These are phyloP conservation scores for Fusarium sublunatum DNA, from an alignment of 2,329 filamentous ascomycete genomes.

Conservation along the genomic window DNA sequence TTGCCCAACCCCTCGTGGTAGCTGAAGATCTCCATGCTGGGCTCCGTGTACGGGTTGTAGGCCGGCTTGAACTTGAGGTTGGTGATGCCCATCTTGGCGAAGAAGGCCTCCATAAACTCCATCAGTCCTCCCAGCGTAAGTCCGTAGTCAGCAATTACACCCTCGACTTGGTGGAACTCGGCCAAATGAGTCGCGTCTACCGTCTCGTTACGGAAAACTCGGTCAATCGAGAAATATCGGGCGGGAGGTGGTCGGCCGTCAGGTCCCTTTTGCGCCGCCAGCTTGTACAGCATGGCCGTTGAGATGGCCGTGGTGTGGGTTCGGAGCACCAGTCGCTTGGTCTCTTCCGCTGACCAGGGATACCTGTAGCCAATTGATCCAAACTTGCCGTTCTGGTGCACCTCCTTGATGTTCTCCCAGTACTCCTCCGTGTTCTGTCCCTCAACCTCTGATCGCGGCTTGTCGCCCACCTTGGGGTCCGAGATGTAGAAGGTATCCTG, in stretches of 20 bases:
- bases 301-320: slow-evolving; percentile 97
- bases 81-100: slow-evolving; percentile 91
- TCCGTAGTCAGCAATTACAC: slow-evolving; percentile 96
- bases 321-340: slow-evolving; percentile 85
- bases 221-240: slow-evolving; percentile 98
- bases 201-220: slow-evolving; percentile 97
- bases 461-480: slow-evolving; percentile 82
- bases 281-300: slow-evolving; percentile 88
- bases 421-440: slow-evolving; percentile 82
- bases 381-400: slow-evolving; percentile 92
- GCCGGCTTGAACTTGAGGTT: slow-evolving; percentile 94
- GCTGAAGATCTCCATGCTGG: slow-evolving; percentile 97
- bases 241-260: slow-evolving; percentile 73
- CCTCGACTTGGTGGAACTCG: slow-evolving; percentile 98
- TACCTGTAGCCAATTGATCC: slow-evolving; percentile 97
- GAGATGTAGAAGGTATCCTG: slow-evolving; percentile 99
- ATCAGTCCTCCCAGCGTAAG: slow-evolving; percentile 93
- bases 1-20: slow-evolving; percentile 90
- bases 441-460: slow-evolving; percentile 67
- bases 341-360: slow-evolving; percentile 90
- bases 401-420: slow-evolving; percentile 86
- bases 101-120: slow-evolving; percentile 95
- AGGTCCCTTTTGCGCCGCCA: slow-evolving; percentile 84
- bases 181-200: slow-evolving; percentile 97
- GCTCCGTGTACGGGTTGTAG: slow-evolving; percentile 95